A percentile compares a stretch with the other conserved stretches of the same genome.
phyloP scores from a whole-genome alignment of 176 grass and related monocot species.

The Oropetium thomaeum region DNA sequence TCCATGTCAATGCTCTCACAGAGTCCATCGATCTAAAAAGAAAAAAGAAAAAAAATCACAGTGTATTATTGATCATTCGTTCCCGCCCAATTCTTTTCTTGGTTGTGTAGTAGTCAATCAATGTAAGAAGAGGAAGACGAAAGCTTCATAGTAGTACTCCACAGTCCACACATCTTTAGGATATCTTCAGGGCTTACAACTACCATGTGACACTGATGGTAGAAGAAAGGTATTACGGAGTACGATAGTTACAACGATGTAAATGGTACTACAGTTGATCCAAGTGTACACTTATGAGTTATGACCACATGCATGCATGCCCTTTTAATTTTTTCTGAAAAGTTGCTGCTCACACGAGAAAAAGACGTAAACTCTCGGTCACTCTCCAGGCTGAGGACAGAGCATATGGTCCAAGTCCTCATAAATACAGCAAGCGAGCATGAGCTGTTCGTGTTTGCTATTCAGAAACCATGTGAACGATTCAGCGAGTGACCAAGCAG shows the following conservation, averaged over 20 bases:
- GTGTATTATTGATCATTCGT: constrained; percentile 30
- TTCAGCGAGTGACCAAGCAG: constrained; percentile 1
- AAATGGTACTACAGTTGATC: constrained; percentile 36
- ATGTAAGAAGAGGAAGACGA: constrained; percentile 12
- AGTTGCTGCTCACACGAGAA: constrained; percentile 12
- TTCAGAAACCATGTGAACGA: constrained; percentile 32
- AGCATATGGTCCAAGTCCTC: constrained; percentile 36
- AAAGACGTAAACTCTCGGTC: neutral
- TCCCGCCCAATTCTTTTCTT: constrained; percentile 47
- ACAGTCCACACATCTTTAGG: constrained; percentile 15
- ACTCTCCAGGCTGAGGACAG: constrained; percentile 29
- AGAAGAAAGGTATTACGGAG: too few relatives aligned
- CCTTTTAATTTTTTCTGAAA: constrained; percentile 10
- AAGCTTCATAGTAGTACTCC: neutral
- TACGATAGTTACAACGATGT: constrained; percentile 30
- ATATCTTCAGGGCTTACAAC: constrained; percentile 12
- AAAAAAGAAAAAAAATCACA: too few relatives aligned
- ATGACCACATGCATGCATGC: neutral
- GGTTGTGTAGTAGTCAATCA: constrained; percentile 19
- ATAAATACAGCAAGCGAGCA: constrained; percentile 27
- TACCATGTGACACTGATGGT: constrained; percentile 30
- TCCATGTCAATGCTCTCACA: neutral
- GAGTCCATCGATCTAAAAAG: neutral
- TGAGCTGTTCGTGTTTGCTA: constrained; percentile 30
- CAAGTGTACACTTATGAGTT: constrained; percentile 10